Conservation (phyloP, 2,329 filamentous ascomycete species). For the Xylaria arbuscula region DNA sequence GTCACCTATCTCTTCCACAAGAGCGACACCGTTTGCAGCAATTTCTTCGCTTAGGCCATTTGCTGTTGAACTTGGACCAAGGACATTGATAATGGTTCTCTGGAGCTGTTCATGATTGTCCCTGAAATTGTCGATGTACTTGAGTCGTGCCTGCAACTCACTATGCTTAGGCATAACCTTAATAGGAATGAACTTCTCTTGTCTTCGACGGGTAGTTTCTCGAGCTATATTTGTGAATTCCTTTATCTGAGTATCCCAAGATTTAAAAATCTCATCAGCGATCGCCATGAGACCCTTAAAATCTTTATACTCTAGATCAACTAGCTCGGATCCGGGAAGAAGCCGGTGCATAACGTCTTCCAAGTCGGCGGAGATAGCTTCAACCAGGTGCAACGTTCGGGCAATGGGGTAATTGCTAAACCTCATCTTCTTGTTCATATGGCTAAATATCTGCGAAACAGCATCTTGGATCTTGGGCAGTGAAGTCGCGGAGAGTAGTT, state of each 20-base stretch:
- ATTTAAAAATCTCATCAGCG: conserved; percentile 85
- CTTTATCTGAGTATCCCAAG: conserved; percentile 96
- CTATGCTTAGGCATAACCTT: conserved; percentile 91
- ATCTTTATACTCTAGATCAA: conserved; percentile 91
- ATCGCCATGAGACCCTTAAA: conserved; percentile 87
- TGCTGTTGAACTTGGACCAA: conserved; percentile 77
- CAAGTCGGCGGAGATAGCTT: conserved; percentile 94
- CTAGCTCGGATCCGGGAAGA: conserved; percentile 85
- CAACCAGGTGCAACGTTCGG: conserved; percentile 91
- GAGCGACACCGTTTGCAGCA: conserved; percentile 69
- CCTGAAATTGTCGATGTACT: conserved; percentile 93
- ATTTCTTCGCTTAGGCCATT: conserved; percentile 64
- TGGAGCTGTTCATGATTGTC: conserved; percentile 98
- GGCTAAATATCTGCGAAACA: conserved; percentile 87
- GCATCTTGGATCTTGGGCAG: conserved; percentile 90
- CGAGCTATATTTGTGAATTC: conserved; percentile 98
- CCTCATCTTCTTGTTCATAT: conserved; percentile 97
- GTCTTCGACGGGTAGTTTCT: conserved; percentile 90
- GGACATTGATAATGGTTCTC: conserved; percentile 94
- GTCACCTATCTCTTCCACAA: conserved; percentile 95
- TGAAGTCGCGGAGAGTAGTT: conserved; percentile 91
- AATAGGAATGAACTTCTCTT: conserved; percentile 98
- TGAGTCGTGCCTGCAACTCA: conserved; percentile 88
- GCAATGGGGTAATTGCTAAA: conserved; percentile 96
- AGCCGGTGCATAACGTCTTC: conserved; percentile 87